phyloP scores from a whole-genome alignment of 257 asterid genomes.

The Solanum dulcamara region DNA sequence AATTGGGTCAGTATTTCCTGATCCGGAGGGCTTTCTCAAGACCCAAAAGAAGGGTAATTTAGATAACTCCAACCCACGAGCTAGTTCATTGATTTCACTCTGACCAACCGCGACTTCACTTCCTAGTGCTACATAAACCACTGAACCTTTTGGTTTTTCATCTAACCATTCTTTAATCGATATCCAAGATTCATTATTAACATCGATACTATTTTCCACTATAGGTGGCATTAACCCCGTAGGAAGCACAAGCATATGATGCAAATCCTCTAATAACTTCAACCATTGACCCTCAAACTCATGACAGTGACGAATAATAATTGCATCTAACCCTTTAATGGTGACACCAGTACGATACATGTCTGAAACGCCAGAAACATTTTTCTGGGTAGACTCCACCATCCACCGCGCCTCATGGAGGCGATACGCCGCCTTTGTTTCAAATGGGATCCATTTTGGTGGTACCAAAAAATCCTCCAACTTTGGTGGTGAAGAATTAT shows the following conservation, averaged over 20 bases:
- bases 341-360: neutral
- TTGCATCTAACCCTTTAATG: neutral
- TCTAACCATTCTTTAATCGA: slow-evolving; percentile 23
- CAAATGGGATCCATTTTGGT: slow-evolving; percentile 23
- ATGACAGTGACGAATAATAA: neutral
- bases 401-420: neutral
- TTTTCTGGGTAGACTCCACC: slow-evolving; percentile 6
- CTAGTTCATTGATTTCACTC: slow-evolving; percentile 22
- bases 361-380: slow-evolving; percentile 5
- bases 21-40: slow-evolving; percentile 23
- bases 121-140: slow-evolving; percentile 32
- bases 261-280: neutral
- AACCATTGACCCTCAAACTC: neutral
- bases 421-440: slow-evolving; percentile 14
- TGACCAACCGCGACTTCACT: slow-evolving; percentile 25
- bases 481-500: neutral
- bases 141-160: neutral
- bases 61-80: slow-evolving; percentile 32
- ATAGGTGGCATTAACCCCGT: slow-evolving; percentile 25
- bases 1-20: neutral
- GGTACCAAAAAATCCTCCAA: slow-evolving; percentile 15
- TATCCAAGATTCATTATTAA: slow-evolving; percentile 10
- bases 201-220: neutral
- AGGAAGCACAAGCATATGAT: neutral
- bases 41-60: slow-evolving; percentile 69